Evolutionary conservation across 306 rosid species (phyloP).

Genomic region (Oxytropis ochrocephala): DNA sequence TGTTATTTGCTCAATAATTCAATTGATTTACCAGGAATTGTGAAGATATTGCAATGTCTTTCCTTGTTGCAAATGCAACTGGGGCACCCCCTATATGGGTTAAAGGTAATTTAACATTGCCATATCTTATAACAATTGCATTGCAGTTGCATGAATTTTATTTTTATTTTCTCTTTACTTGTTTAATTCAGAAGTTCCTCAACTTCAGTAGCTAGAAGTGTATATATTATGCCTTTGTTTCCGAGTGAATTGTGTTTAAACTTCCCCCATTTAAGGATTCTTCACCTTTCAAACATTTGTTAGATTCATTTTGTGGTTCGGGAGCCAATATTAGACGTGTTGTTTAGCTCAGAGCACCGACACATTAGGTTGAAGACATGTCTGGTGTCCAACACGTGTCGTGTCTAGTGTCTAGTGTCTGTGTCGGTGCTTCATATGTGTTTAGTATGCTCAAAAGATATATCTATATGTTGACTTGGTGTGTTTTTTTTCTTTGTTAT

Average conservation of each 20-base stretch:
- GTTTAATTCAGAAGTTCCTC: background rate
- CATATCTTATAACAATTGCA: background rate
- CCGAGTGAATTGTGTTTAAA: background rate
- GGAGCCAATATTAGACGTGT: background rate
- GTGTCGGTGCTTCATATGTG: too few relatives aligned
- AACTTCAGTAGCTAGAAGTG: background rate
- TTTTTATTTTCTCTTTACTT: background rate
- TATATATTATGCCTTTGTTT: background rate
- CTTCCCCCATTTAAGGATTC: background rate
- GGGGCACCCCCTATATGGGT: constrained; percentile 98
- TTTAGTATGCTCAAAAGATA: background rate
- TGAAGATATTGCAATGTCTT: constrained; percentile 98
- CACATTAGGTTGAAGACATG: too few relatives aligned
- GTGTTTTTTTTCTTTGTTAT: background rate
- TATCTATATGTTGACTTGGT: background rate
- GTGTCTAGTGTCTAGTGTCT: too few relatives aligned
- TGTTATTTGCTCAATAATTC: constrained; percentile 12
- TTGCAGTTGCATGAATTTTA: background rate
- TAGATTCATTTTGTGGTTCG: background rate
- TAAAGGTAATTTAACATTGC: constrained; percentile 48
- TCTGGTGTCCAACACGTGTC: too few relatives aligned
- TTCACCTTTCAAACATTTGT: background rate
- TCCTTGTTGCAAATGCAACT: constrained; percentile 86
- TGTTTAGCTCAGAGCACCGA: too few relatives aligned
- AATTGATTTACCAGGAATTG: constrained; percentile 68